Evolutionary conservation across 2,329 filamentous ascomycete species (phyloP), one percentile per base, ranked within the genome.

Genomic region (Xylariales sp.): DNA sequence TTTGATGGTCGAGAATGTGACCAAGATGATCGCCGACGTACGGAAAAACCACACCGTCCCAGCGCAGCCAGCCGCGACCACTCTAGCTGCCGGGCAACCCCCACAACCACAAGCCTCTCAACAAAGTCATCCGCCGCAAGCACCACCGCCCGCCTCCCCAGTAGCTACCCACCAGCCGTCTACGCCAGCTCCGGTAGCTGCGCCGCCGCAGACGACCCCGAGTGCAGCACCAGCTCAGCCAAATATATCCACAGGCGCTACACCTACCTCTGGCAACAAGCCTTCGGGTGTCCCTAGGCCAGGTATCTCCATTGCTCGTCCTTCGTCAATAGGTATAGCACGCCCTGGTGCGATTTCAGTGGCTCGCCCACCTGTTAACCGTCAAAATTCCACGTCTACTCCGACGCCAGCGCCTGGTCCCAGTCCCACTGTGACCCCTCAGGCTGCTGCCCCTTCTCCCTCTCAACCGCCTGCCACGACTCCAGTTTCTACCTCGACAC

Each of bases 1-100:
- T 14, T 29, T 60, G 18, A 57, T 60, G 42, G 49, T 54, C 8
- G 51, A 57, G 31, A 53, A 54, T 35, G 50, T 59, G 12, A 49
- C 46, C 11, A 48, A 54, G 41, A 55, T 57, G 21, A 58, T 60
- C 29, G 42, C 42, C 5, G 54, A 57, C 36, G 54, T 48, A 24
- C 54, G 54, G 15, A 53, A 44, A 32, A 50, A 49, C 6, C 42
- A 53, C 38, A 48, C 35, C n/a, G 41, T 47, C 8, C 43, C 44
- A 39, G 13, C 37, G 10, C 49, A 47, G 11, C 39, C 37, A 27
- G 30, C 41, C 14, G 21, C 23, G 5, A 24, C 45, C 21, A 23
- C 37, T n/a, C 41, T 43, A 25, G 51, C 49, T 17, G 28, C 49
- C 25, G 27, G 36, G 16, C 51, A 46, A 23, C 35, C 47, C 20